Percentiles rank a stretch among this genome's conserved stretches.
These are phyloP conservation scores for Talaromyces liani DNA, from an alignment of 495 filamentous ascomycete species.

Conservation along the genomic window DNA sequence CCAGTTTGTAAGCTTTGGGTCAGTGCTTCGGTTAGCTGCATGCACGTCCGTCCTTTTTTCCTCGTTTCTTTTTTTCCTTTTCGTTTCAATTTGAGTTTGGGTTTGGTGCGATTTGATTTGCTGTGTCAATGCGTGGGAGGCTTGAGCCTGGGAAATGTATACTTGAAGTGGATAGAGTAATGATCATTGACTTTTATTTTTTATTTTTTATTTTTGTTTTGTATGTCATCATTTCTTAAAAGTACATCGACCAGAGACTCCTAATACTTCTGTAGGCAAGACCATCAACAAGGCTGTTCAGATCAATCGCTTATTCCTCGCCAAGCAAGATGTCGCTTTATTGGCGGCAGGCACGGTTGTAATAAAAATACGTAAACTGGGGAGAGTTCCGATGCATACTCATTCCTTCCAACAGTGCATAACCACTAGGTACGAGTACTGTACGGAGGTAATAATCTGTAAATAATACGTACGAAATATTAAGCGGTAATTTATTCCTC, in stretches of 20 bases:
- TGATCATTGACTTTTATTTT: not conserved
- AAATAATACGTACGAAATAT: too few relatives aligned
- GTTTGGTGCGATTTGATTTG: not conserved
- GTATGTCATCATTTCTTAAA: too few relatives aligned
- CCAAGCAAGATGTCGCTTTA: not conserved
- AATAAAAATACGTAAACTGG: not conserved
- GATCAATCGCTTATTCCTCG: not conserved
- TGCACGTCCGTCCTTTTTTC: not conserved
- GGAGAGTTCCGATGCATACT: not conserved
- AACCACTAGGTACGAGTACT: not conserved
- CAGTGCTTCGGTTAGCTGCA: not conserved
- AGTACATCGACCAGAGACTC: too few relatives aligned
- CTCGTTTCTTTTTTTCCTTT: not conserved
- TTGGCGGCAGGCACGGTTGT: not conserved
- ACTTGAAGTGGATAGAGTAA: not conserved
- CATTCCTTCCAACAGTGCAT: not conserved
- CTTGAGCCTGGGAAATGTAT: conserved; percentile 1
- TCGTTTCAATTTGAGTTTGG: not conserved
- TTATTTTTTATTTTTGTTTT: not conserved
- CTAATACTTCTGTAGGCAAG: too few relatives aligned
- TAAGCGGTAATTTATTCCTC: not conserved
- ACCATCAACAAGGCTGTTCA: not conserved
- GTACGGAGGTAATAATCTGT: too few relatives aligned
- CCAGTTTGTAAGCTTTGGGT: not conserved
- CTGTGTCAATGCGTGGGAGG: not conserved